Conservation (phyloP, 2,329 filamentous ascomycete species). For the Fusarium dlaminii region DNA sequence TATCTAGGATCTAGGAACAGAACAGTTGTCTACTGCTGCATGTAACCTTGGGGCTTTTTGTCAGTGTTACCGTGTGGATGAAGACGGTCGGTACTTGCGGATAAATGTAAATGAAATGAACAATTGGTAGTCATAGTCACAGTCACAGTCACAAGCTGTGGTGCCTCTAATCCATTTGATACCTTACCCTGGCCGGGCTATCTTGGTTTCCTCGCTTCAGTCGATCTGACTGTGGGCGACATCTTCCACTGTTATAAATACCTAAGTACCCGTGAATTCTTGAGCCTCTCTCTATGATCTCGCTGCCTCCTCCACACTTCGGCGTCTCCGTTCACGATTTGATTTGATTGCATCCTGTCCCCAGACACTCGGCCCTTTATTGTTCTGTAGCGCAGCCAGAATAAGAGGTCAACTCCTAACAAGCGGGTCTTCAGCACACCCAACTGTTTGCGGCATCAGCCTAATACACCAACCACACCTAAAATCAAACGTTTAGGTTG, state of each 20-base stretch:
- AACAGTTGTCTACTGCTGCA: conserved; percentile 12
- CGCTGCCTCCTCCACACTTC: conserved; percentile 18
- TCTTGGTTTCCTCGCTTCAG: conserved; percentile 4
- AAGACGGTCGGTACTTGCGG: neutral
- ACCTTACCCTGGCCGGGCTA: neutral
- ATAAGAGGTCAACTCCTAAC: neutral
- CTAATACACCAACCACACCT: conserved; percentile 19
- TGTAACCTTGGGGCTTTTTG: conserved; percentile 8
- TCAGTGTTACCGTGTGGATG: neutral
- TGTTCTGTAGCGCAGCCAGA: neutral
- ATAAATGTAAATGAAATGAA: neutral
- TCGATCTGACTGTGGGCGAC: neutral
- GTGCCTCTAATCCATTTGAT: conserved; percentile 16
- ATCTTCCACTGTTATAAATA: conserved; percentile 17
- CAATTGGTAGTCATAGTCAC: neutral
- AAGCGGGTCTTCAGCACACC: neutral
- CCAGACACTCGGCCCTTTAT: conserved; percentile 27
- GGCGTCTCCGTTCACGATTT: conserved; percentile 19
- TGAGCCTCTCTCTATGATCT: neutral
- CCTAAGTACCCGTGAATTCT: neutral
- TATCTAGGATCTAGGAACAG: conserved; percentile 15
- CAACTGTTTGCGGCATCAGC: conserved; percentile 22
- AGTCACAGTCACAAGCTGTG: neutral
- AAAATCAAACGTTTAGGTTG: neutral
- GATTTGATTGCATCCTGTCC: neutral